Evolutionary conservation across 106 monocot species (phyloP), one percentile per base, ranked within the genome.

Genomic region (Gastrodia elata): DNA sequence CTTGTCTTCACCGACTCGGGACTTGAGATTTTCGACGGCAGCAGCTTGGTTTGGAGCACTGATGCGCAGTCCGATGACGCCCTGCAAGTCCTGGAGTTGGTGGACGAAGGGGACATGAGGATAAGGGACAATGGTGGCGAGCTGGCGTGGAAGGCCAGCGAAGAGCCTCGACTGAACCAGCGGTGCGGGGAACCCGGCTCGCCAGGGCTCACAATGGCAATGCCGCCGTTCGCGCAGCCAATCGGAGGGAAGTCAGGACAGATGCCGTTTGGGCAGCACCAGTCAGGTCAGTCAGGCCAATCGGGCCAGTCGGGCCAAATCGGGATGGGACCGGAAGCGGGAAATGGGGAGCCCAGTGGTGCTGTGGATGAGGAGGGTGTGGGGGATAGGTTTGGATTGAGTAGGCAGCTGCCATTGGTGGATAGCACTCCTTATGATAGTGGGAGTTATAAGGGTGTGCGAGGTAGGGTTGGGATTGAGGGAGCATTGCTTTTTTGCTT

Each of bases 101-200:
- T 81, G 27, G 87, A 93, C 32, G 77, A 85, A 44, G 93, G 93
- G 9, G 67, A 93, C 79, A 80, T 90, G 93, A 73, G 83, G 77
- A 83, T 90, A 61, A 80, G 79, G n/a, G 89, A 87, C 70, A 77
- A 85, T 72, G 56, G 61, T 1, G 90, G 93, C 4, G 83, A 90
- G 73, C 61, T 87, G 35, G 81, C 85, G 0, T 93, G 93, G 93
- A 89, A 83, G 76, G 93, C 89, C 6, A 90, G 81, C 76, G 93
- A 93, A 67, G 68, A 81, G 9, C 83, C 90, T 13, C 71, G 79
- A 13, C 74, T 65, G 38, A 77, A 82, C 65, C 89, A 84, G 76
- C 14, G 48, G 28, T 86, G 91, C 46, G 88, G 79, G 8, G 15
- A 71, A 75, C 79, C 84, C 10, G 82, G 84, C 2, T 78, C 78